A percentile compares a stretch with the other conserved stretches of the same genome.
phyloP scores from a whole-genome alignment of 768 basidiomycete genomes.

The Suillus bovinus region DNA sequence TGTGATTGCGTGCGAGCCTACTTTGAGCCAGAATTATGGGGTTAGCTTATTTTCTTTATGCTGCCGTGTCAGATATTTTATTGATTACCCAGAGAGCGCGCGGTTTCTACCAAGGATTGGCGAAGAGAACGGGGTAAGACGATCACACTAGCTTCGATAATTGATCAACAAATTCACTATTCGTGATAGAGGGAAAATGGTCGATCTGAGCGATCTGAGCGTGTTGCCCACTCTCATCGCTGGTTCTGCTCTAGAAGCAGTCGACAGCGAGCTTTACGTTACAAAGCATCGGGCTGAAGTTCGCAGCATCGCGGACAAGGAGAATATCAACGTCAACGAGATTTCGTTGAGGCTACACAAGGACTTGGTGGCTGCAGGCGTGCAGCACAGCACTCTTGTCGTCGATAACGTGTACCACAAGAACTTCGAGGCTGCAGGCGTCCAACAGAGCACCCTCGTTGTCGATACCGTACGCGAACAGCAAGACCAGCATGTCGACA shows the following conservation, averaged over 20 bases:
- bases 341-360: background rate
- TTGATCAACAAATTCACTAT: background rate
- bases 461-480: background rate
- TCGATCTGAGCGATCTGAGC: background rate
- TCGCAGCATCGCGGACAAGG: background rate
- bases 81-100: background rate
- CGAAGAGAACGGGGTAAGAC: background rate
- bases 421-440: background rate
- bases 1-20: background rate
- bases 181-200: background rate
- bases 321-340: background rate
- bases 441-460: background rate
- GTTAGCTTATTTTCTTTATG: background rate
- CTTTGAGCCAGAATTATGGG: background rate
- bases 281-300: background rate
- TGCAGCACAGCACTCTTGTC: background rate
- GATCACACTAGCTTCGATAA: background rate
- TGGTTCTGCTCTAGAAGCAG: background rate
- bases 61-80: background rate
- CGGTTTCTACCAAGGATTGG: background rate
- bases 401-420: background rate
- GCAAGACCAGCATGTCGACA: background rate
- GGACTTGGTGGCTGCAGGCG: background rate
- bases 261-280: background rate
- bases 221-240: background rate